A percentile compares a stretch with the other conserved stretches of the same genome.
Evolutionary conservation across 345 rosid species (phyloP).

Genomic region (Lumnitzera littorea): DNA sequence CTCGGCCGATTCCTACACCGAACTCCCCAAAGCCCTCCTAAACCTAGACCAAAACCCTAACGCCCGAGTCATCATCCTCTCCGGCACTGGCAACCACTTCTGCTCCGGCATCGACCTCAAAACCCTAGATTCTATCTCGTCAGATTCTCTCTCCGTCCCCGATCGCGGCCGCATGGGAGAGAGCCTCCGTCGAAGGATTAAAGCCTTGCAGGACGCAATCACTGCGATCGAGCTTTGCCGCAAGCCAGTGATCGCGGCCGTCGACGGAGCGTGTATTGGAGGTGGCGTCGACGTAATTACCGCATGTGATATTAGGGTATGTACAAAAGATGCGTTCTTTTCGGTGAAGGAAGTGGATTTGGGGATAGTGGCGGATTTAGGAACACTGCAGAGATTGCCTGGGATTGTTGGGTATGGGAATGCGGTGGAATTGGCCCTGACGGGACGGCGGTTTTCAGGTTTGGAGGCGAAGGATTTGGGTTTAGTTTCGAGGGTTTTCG

Average conservation of each 20-base stretch:
- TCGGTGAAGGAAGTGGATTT: conserved; percentile 77
- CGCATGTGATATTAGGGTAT: conserved; percentile 75
- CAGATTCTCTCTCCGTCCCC: conserved; percentile 9
- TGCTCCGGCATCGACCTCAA: conserved; percentile 73
- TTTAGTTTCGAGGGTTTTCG: conserved; percentile 60
- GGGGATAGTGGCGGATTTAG: conserved; percentile 76
- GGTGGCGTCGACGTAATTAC: conserved; percentile 60
- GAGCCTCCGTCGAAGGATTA: conserved; percentile 45
- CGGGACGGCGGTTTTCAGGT: conserved; percentile 57
- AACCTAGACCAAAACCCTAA: conserved; percentile 59
- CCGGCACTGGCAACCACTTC: conserved; percentile 70
- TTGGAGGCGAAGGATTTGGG: conserved; percentile 70
- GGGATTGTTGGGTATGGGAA: conserved; percentile 58
- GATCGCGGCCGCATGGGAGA: conserved; percentile 51
- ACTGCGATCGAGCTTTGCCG: conserved; percentile 75
- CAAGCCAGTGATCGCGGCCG: conserved; percentile 66
- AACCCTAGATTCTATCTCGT: conserved; percentile 18
- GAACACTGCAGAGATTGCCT: conserved; percentile 82
- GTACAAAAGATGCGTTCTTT: conserved; percentile 55
- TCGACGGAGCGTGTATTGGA: conserved; percentile 79
- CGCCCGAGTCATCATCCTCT: conserved; percentile 41
- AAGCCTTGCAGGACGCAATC: conserved; percentile 55
- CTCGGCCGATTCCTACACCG: conserved; percentile 54
- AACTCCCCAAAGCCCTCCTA: conserved; percentile 53
- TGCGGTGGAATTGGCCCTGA: conserved; percentile 67